Percentiles rank a stretch among this genome's conserved stretches.
These are phyloP conservation scores for Trichocladium uniseriatum DNA, from an alignment of 495 filamentous ascomycete genomes.

Conservation along the genomic window DNA sequence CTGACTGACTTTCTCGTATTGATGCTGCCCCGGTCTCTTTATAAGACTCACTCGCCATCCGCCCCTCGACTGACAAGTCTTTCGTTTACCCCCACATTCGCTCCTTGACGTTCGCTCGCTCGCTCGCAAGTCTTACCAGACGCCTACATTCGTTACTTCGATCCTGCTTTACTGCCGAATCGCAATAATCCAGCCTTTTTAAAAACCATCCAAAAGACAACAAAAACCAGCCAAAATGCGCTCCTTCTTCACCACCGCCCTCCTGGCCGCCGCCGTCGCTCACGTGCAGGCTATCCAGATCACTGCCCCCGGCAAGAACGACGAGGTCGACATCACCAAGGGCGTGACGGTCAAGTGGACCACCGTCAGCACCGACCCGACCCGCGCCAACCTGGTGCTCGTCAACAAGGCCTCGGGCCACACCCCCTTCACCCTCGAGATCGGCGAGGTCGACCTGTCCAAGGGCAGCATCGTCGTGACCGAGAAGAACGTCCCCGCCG, in stretches of 20 bases:
- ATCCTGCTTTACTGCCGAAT: not conserved
- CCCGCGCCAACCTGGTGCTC: conserved; percentile 19
- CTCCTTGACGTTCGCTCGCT: not conserved
- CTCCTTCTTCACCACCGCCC: conserved; percentile 13
- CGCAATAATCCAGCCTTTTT: no score
- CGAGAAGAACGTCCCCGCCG: conserved; percentile 11
- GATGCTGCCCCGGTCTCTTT: not conserved
- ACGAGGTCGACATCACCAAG: conserved; percentile 11
- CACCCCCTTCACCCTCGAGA: conserved; percentile 21
- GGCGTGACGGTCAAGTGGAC: conserved; percentile 21
- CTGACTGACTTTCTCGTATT: not conserved
- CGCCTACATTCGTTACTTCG: not conserved
- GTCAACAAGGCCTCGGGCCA: conserved; percentile 27
- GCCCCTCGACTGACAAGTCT: not conserved
- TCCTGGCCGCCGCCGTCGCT: conserved; percentile 14
- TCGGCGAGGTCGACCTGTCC: conserved; percentile 23
- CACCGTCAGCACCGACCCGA: conserved; percentile 22
- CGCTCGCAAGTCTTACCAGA: not conserved
- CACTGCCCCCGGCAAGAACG: conserved; percentile 20
- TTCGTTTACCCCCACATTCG: not conserved
- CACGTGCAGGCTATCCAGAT: conserved; percentile 17
- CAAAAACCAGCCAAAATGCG: conserved; percentile 16
- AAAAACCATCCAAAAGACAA: not conserved
- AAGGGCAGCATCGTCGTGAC: conserved; percentile 14
- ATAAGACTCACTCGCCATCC: not conserved